Percentiles rank a stretch among this genome's conserved stretches.
phyloP scores from a whole-genome alignment of 2,329 filamentous ascomycete species.

The Aspergillus tubingensis region DNA sequence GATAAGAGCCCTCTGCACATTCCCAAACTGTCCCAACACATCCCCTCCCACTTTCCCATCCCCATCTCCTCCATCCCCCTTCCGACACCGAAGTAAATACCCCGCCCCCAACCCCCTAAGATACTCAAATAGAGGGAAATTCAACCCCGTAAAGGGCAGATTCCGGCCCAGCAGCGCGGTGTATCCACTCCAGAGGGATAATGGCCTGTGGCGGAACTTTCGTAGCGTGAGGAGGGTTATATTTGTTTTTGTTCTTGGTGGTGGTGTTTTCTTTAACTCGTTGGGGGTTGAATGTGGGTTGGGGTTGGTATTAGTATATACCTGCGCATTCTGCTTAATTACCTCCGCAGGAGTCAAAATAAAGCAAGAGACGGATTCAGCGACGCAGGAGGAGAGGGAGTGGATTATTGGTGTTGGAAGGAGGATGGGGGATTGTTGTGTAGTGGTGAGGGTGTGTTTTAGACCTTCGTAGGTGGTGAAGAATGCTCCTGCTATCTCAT shows the following conservation, averaged over 20 bases:
- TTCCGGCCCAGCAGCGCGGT: conserved; percentile 79
- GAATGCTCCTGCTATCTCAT: conserved; percentile 70
- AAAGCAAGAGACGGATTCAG: conserved; percentile 81
- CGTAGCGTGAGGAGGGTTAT: conserved; percentile 60
- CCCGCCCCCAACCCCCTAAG: conserved; percentile 58
- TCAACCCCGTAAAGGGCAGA: conserved; percentile 81
- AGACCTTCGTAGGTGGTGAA: conserved; percentile 85
- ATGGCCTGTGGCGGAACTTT: conserved; percentile 58
- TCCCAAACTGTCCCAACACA: conserved; percentile 36
- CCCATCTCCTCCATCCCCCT: conserved; percentile 30
- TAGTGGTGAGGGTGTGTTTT: conserved; percentile 63
- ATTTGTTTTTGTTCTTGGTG: conserved; percentile 35
- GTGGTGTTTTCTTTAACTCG: too few relatives aligned
- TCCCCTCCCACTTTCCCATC: conserved; percentile 9
- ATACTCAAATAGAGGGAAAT: conserved; percentile 84
- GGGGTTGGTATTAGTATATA: conserved; percentile 54
- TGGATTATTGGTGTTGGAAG: conserved; percentile 63
- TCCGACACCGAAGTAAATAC: conserved; percentile 13
- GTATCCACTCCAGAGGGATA: conserved; percentile 69
- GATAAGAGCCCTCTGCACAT: conserved; percentile 65
- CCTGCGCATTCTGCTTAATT: conserved; percentile 91
- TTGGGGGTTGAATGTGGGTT: too few relatives aligned
- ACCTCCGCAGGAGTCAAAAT: conserved; percentile 88
- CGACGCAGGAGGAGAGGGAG: conserved; percentile 70
- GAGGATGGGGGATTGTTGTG: conserved; percentile 55